Percentiles rank a stretch among this genome's conserved stretches.
phyloP scores from a whole-genome alignment of 345 rosid genomes.

The Trapa bicornis region DNA sequence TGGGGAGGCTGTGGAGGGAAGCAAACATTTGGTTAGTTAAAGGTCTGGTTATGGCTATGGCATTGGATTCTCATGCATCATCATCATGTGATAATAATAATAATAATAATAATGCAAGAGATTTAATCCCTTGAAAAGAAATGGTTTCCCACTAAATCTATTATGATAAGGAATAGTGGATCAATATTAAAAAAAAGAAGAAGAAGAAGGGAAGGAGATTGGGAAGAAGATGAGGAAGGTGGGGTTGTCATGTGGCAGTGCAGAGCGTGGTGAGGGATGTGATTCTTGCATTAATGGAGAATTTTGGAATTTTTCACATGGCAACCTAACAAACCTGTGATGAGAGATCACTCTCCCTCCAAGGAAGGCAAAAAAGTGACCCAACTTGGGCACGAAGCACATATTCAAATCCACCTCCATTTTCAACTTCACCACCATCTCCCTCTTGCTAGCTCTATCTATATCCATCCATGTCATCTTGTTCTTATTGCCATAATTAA shows the following conservation, averaged over 20 bases:
- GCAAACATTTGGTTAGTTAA: not conserved
- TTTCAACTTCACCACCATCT: not conserved
- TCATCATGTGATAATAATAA: too few species aligned
- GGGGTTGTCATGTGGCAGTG: not conserved
- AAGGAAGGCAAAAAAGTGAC: not conserved
- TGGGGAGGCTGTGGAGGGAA: not conserved
- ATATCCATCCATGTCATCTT: too few species aligned
- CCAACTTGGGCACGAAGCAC: not conserved
- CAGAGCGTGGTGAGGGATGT: slow-evolving; percentile 2
- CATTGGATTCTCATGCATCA: not conserved
- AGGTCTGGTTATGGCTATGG: not conserved
- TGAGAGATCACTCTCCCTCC: not conserved
- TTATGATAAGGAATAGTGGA: too few species aligned
- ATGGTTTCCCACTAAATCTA: too few species aligned
- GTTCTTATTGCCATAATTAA: too few species aligned
- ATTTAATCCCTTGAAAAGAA: too few species aligned
- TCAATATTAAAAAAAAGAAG: too few species aligned
- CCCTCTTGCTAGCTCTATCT: not conserved
- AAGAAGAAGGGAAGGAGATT: too few species aligned
- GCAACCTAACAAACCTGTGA: not conserved
- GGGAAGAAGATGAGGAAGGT: too few species aligned
- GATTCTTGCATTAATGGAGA: not conserved
- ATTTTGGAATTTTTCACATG: slow-evolving; percentile 2
- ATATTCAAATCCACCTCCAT: not conserved
- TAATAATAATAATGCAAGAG: too few species aligned